Conservation (phyloP, 306 rosid species). For the Betula pendula region DNA sequence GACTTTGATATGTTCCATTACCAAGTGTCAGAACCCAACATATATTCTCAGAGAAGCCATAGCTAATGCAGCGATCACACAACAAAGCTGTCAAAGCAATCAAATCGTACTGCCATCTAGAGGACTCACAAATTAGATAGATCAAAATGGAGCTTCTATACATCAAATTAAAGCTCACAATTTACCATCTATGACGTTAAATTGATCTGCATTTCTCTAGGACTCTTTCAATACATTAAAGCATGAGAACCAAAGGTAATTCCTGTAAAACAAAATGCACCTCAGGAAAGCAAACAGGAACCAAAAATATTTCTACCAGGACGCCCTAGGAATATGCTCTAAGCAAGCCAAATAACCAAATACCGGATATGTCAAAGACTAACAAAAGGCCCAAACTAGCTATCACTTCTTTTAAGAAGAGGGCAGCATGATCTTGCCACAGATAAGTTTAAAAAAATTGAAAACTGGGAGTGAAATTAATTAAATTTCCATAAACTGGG, state of each 20-base stretch:
- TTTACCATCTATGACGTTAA: no score
- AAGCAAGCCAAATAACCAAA: neutral
- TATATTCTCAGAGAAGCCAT: conserved; percentile 5
- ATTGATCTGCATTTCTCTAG: neutral
- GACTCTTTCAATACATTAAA: neutral
- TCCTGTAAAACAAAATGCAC: neutral
- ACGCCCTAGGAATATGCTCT: neutral
- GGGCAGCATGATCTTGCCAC: neutral
- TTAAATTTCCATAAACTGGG: neutral
- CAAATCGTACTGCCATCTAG: neutral
- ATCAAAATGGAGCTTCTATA: neutral
- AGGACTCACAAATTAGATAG: neutral
- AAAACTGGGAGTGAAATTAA: neutral
- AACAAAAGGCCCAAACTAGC: neutral
- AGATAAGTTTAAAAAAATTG: neutral
- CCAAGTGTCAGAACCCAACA: conserved; percentile 16
- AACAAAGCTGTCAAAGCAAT: conserved; percentile 10
- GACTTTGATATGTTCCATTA: conserved; percentile 4
- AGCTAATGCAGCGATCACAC: neutral
- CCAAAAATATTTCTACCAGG: neutral
- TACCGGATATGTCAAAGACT: neutral
- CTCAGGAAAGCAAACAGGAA: neutral
- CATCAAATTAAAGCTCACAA: no score
- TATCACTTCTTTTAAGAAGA: neutral
- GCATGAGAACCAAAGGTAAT: neutral